Conservation (phyloP, 257 asterid species). For the Solanum sparsipilum region DNA sequence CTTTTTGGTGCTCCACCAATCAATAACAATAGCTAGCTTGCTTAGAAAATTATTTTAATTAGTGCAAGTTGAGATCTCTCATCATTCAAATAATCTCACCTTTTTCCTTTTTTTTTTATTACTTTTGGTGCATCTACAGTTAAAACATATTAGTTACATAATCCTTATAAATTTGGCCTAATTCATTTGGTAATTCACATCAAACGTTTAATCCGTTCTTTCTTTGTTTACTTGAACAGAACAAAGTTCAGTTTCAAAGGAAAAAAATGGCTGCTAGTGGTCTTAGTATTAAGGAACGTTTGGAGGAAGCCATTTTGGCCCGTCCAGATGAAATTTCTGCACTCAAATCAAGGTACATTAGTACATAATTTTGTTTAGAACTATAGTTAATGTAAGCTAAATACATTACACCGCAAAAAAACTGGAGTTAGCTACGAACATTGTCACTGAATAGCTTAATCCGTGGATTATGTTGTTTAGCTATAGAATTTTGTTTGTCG, state of each 20-base stretch:
- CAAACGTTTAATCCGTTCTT: neutral
- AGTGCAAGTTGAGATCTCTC: neutral
- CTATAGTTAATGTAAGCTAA: too few relatives aligned
- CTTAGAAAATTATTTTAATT: neutral
- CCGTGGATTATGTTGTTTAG: neutral
- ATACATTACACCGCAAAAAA: neutral
- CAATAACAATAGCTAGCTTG: neutral
- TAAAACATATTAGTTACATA: neutral
- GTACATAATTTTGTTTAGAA: too few relatives aligned
- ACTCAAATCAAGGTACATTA: constrained; percentile 4
- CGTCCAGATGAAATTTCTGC: constrained; percentile 1
- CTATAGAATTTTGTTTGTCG: neutral
- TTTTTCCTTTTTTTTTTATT: neutral
- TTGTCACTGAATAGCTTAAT: neutral
- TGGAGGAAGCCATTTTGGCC: neutral
- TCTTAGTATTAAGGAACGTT: constrained; percentile 6
- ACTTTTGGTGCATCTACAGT: neutral
- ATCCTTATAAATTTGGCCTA: neutral
- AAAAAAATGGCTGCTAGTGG: neutral
- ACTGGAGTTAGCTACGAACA: neutral
- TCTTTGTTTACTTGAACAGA: neutral
- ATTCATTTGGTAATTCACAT: neutral
- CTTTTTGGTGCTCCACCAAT: neutral
- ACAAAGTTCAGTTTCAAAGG: neutral
- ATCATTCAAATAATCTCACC: neutral